Percentiles rank a stretch among this genome's conserved stretches.
Conservation (phyloP, 768 basidiomycete species). For the Leucocoprinus leucothites region DNA sequence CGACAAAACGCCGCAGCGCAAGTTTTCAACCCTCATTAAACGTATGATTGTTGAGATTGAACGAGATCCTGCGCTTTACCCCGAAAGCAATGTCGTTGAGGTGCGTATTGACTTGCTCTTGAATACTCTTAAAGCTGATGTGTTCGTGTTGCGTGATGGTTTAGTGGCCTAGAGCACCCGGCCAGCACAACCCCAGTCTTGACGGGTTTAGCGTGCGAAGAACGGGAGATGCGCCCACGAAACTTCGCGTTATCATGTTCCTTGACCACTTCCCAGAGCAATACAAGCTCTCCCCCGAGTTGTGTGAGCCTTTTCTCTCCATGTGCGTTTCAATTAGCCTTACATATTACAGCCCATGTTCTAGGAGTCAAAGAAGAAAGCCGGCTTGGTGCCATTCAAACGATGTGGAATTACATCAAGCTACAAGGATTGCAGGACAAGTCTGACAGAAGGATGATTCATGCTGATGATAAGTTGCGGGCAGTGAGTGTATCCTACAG, state of each 20-base stretch:
- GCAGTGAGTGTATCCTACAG: constrained; percentile 38
- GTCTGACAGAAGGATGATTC: constrained; percentile 66
- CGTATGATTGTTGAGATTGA: constrained; percentile 86
- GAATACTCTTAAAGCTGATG: neutral
- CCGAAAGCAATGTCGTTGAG: constrained; percentile 89
- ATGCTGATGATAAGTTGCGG: constrained; percentile 64
- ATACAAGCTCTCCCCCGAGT: constrained; percentile 73
- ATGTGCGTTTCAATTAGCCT: neutral
- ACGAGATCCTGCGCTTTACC: constrained; percentile 74
- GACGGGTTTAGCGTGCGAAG: constrained; percentile 88
- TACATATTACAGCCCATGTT: constrained; percentile 43
- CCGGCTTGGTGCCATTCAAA: constrained; percentile 73
- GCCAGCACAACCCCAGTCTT: constrained; percentile 54
- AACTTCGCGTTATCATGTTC: constrained; percentile 80
- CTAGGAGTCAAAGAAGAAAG: constrained; percentile 85
- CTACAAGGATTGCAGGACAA: constrained; percentile 80
- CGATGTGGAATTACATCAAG: constrained; percentile 93
- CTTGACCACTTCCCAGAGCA: constrained; percentile 86
- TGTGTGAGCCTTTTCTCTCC: constrained; percentile 43
- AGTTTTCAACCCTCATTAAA: constrained; percentile 85
- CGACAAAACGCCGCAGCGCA: constrained; percentile 61
- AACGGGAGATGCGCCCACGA: constrained; percentile 75
- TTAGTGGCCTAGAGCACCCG: constrained; percentile 64
- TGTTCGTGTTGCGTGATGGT: neutral
- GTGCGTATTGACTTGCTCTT: constrained; percentile 33